phyloP scores from a whole-genome alignment of 2,329 filamentous ascomycete species.

The Colletotrichum lini region DNA sequence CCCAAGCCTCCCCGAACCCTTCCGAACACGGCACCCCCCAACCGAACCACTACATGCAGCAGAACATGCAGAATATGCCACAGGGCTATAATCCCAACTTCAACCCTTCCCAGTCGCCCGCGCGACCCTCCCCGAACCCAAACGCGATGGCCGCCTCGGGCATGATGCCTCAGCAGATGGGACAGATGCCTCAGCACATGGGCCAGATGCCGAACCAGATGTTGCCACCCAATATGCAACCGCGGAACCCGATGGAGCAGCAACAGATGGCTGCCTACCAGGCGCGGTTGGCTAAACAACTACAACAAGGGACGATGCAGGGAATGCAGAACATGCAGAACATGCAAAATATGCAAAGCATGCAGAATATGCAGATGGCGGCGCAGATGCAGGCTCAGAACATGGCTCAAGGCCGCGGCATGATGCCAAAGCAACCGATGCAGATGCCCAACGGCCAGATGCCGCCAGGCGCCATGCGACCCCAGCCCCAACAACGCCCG shows the following conservation, averaged over 20 bases:
- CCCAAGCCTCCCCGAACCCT: conserved; percentile 82
- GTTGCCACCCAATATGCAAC: conserved; percentile 54
- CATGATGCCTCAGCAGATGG: conserved; percentile 66
- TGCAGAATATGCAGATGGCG: conserved; percentile 62
- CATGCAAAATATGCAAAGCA: conserved; percentile 59
- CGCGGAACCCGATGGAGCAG: conserved; percentile 74
- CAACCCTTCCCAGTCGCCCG: conserved; percentile 68
- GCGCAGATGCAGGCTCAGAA: conserved; percentile 66
- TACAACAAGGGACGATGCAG: conserved; percentile 71
- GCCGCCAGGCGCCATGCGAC: conserved; percentile 63
- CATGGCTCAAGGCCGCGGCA: conserved; percentile 59
- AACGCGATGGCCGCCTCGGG: conserved; percentile 66
- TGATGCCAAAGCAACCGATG: conserved; percentile 68
- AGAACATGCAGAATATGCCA: conserved; percentile 70
- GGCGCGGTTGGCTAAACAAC: conserved; percentile 85
- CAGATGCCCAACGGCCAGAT: conserved; percentile 71
- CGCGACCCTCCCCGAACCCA: conserved; percentile 68
- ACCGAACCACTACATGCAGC: conserved; percentile 78
- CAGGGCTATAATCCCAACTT: conserved; percentile 73
- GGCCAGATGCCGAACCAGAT: conserved; percentile 52
- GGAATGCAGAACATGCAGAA: conserved; percentile 57
- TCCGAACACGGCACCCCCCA: conserved; percentile 85
- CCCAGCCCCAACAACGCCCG: conserved; percentile 59
- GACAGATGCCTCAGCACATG: conserved; percentile 60
- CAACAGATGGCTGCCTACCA: conserved; percentile 84